A percentile compares a stretch with the other conserved stretches of the same genome.
phyloP scores from a whole-genome alignment of 1,284 basidiomycete genomes.

The Gymnopus androsaceus region DNA sequence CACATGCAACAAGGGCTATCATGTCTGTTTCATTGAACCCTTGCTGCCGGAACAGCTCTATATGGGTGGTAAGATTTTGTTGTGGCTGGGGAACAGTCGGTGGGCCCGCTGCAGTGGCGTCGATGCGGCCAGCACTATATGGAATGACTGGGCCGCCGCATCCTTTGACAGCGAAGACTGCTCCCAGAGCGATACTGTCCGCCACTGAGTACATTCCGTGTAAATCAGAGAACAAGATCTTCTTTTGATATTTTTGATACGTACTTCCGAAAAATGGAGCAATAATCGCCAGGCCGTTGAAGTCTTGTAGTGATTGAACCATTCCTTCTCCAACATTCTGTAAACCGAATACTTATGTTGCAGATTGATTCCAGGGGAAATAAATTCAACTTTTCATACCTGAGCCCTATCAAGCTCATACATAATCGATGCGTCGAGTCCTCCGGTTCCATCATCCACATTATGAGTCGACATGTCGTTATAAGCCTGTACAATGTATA shows the following conservation, averaged over 20 bases:
- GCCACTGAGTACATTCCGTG: conserved; percentile 3
- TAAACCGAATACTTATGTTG: too few species aligned
- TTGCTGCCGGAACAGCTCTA: conserved; percentile 5
- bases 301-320: background rate
- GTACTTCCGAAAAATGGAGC: conserved; percentile 6
- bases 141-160: conserved; percentile 12
- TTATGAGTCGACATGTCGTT: conserved; percentile 18
- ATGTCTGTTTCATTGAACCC: conserved; percentile 13
- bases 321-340: conserved; percentile 3
- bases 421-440: conserved; percentile 13
- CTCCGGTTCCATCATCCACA: conserved; percentile 13
- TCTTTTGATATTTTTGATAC: background rate
- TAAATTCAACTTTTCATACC: background rate
- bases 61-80: conserved; percentile 7
- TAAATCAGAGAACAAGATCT: background rate
- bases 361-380: background rate
- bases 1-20: conserved; percentile 16
- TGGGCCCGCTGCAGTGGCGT: conserved; percentile 14
- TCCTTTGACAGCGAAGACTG: conserved; percentile 1
- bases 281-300: background rate
- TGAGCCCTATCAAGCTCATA: conserved; percentile 14
- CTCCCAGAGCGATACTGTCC: conserved; percentile 14
- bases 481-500: conserved; percentile 4
- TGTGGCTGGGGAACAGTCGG: conserved; percentile 12
- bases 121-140: conserved; percentile 12